Percentiles rank a stretch among this genome's conserved stretches.
Evolutionary conservation across 768 basidiomycete genomes (phyloP).

Genomic region (Strobilomyces echinocephalus): DNA sequence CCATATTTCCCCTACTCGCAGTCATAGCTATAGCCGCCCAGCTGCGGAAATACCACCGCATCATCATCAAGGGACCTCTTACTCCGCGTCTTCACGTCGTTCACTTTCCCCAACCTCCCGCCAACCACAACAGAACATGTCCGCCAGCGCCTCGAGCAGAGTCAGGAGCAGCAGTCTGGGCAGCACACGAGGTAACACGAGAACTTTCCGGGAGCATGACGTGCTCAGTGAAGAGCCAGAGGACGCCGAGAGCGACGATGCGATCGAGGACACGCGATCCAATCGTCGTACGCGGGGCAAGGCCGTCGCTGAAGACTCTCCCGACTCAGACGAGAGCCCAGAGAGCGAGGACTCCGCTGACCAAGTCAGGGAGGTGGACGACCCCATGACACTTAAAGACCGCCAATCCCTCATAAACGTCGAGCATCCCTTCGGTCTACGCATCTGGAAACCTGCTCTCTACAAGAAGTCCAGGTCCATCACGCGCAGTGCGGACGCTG

Average conservation of each 20-base stretch:
- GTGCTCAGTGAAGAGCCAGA: slow-evolving; percentile 53
- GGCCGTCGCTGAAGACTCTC: slow-evolving; percentile 38
- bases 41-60: slow-evolving; percentile 51
- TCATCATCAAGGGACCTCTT: slow-evolving; percentile 67
- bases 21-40: slow-evolving; percentile 58
- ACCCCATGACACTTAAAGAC: slow-evolving; percentile 89
- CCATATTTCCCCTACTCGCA: slow-evolving; percentile 40
- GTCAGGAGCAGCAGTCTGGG: slow-evolving; percentile 60
- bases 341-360: slow-evolving; percentile 31
- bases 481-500: slow-evolving; percentile 93
- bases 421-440: slow-evolving; percentile 97
- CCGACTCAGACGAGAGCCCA: slow-evolving; percentile 38
- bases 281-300: slow-evolving; percentile 35
- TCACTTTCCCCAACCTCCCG: slow-evolving; percentile 44
- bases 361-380: slow-evolving; percentile 47
- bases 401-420: slow-evolving; percentile 98
- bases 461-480: slow-evolving; percentile 98
- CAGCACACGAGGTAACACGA: slow-evolving; percentile 49
- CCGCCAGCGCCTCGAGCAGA: slow-evolving; percentile 46
- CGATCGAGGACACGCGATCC: slow-evolving; percentile 24
- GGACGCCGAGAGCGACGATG: slow-evolving; percentile 34
- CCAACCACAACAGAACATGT: slow-evolving; percentile 45
- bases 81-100: slow-evolving; percentile 43
- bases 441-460: slow-evolving; percentile 98
- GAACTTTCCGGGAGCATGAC: slow-evolving; percentile 41